phyloP scores from a whole-genome alignment of 176 grass and related monocot genomes.

The Triticum urartu region DNA sequence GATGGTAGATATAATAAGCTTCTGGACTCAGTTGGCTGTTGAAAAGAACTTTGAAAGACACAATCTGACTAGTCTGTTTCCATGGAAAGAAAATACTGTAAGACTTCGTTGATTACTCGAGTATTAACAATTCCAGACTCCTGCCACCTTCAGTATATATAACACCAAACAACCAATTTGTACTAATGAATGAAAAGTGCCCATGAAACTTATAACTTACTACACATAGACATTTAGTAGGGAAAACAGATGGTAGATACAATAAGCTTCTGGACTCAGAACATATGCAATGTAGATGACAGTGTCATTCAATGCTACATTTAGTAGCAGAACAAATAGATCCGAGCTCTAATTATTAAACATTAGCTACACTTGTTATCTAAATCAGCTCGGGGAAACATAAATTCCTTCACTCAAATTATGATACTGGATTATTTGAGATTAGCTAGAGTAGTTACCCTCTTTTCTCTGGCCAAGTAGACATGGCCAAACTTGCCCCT shows the following conservation, averaged over 20 bases:
- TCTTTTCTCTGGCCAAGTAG: constrained; percentile 88
- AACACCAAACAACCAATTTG: neutral
- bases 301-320: neutral
- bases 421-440: neutral
- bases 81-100: constrained; percentile 12
- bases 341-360: neutral
- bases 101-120: neutral
- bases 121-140: neutral
- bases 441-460: constrained; percentile 35
- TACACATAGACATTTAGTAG: neutral
- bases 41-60: constrained; percentile 91
- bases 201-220: neutral
- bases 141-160: neutral
- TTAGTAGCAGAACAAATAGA: neutral
- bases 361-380: neutral
- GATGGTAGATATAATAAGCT: too few relatives aligned
- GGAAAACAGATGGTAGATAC: neutral
- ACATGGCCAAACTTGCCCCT: constrained; percentile 98
- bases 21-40: constrained; percentile 69
- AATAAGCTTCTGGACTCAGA: neutral
- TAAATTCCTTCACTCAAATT: neutral
- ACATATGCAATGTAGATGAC: neutral
- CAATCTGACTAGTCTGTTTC: constrained; percentile 77
- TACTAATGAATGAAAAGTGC: neutral
- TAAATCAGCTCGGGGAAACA: neutral